Evolutionary conservation across 805 yeast species (phyloP).

Genomic region (Saccharomycopsis oosterbeekiorum): DNA sequence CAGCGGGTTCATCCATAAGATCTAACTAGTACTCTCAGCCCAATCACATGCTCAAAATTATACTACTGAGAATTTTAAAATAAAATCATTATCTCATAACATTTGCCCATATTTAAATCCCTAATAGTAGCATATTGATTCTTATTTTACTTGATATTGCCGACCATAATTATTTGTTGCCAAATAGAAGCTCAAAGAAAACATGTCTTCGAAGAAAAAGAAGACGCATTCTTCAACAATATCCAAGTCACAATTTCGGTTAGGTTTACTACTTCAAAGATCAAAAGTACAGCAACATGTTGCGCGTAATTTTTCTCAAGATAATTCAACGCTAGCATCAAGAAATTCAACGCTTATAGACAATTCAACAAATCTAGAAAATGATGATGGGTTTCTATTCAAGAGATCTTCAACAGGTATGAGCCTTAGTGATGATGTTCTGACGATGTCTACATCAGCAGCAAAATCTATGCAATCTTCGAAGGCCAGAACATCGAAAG

Average conservation of each 20-base stretch:
- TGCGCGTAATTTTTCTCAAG: not conserved
- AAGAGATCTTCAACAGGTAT: not conserved
- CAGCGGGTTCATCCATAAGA: not conserved
- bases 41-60: not conserved
- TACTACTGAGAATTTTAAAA: not conserved
- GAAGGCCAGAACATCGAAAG: not conserved
- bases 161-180: too few species aligned
- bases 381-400: constrained; percentile 16
- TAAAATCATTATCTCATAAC: too few species aligned
- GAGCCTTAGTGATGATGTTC: not conserved
- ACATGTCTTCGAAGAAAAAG: not conserved
- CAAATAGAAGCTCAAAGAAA: not conserved
- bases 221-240: not conserved
- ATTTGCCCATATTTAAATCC: too few species aligned
- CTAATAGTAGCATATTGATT: not conserved
- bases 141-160: not conserved
- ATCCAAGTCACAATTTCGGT: not conserved
- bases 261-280: not conserved
- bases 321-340: not conserved
- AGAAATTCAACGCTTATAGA: not conserved
- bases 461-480: not conserved
- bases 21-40: not conserved
- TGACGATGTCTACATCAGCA: not conserved
- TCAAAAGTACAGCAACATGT: not conserved
- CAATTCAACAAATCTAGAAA: constrained; percentile 6